Conservation (phyloP, 768 basidiomycete species). For the Lepiota subincarnata region DNA sequence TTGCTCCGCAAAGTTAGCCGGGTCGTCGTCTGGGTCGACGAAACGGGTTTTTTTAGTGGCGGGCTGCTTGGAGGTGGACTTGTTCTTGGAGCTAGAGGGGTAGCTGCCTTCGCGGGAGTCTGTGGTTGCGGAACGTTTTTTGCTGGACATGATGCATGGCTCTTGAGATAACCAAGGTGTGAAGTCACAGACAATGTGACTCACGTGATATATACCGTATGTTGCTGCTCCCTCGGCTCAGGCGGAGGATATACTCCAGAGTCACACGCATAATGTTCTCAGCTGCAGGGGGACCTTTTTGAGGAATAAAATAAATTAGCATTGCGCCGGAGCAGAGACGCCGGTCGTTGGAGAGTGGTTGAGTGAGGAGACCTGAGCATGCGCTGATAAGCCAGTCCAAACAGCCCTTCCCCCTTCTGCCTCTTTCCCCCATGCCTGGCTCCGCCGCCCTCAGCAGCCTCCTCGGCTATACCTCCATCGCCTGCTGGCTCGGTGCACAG, state of each 20-base stretch:
- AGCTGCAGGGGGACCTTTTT: no score
- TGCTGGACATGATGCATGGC: conserved; percentile 29
- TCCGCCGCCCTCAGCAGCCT: conserved; percentile 45
- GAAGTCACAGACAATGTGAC: no score
- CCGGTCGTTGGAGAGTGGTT: no score
- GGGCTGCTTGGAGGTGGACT: conserved; percentile 14
- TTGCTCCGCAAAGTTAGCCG: conserved; percentile 70
- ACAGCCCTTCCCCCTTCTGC: no score
- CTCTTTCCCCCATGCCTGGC: conserved; percentile 14
- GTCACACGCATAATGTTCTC: no score
- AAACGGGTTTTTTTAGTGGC: conserved; percentile 73
- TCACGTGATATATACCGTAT: no score
- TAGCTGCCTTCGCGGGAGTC: conserved; percentile 24
- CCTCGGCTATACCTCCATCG: conserved; percentile 68
- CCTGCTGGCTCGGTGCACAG: conserved; percentile 83
- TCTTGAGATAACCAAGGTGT: neutral
- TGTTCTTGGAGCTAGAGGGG: neutral
- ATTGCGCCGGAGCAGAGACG: no score
- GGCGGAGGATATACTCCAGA: no score
- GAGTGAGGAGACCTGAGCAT: no score
- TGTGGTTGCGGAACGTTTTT: conserved; percentile 32
- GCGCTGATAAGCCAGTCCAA: no score
- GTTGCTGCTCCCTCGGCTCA: no score
- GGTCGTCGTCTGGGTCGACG: conserved; percentile 71
- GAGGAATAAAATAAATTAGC: no score